Base-by-base conservation (phyloP, 176 grass and related monocot genomes). In the maize (Zea mays) region DNA sequence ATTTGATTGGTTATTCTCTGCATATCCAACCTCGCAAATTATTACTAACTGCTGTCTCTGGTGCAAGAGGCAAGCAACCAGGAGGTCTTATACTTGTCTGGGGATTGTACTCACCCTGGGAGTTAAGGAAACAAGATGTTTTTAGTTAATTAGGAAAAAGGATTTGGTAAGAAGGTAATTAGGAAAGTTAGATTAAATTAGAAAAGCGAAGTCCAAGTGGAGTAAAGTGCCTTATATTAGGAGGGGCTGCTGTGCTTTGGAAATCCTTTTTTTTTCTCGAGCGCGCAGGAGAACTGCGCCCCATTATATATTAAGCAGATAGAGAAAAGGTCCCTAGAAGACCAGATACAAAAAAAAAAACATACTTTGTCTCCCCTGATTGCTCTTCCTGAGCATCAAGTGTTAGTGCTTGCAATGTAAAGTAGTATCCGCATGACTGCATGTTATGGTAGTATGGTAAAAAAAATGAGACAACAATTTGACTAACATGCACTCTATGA, bases 1-100 rank as follows among this genome's bases (percentile, higher is more conserved):
- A 51, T 48, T 68, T 73, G 5, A 65, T n/a, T 56, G 20, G 6
- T 19, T 74, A 16, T 47, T 79, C 34, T 72, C 17, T 48, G 35
- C 43, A 78, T n/a, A 78, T 63, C 11, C 27, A 58, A 59, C 17
- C 17, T 59, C 79, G 58, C 39, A 79, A 20, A 35, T 73, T 72
- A 47, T 16, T 40, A 38, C 59, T 68, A 66, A 5, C 9, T 48
- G 13, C 17, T 76, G 6, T 37, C 7, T 52, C 27, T 72, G 69
- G 69, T 49, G 46, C 14, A 17, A 72, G 47, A 72, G 34, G 33
- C 16, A 71, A 72, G 47, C 14, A 72, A 16, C 47, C 47, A 72
- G 33, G 33, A 72, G 21, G 12, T 16, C 45, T 49, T 71, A 16
- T 71, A 50, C 21, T 50, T 49, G 21, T 15, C 27, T 35, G 69